Evolutionary conservation across 2,329 filamentous ascomycete genomes (phyloP).

Genomic region (Aplosporella prunicola): DNA sequence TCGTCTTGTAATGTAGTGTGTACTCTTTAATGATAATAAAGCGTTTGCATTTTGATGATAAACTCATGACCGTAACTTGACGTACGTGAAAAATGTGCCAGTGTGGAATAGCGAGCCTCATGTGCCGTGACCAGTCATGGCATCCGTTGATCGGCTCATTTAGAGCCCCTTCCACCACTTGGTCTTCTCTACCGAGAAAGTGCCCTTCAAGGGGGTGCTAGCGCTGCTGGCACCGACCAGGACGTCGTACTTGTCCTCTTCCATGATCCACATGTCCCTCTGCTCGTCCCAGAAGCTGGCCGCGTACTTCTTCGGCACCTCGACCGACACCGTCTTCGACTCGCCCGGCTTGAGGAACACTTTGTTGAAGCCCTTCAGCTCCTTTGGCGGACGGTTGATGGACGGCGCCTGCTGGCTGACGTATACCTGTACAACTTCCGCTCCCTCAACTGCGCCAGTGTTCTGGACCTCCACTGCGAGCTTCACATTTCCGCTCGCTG

Average conservation of each 20-base stretch:
- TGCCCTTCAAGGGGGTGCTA: constrained; percentile 40
- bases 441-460: constrained; percentile 40
- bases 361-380: constrained; percentile 59
- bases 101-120: no score
- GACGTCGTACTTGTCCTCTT: constrained; percentile 56
- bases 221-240: constrained; percentile 51
- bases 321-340: constrained; percentile 47
- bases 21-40: no score
- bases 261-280: constrained; percentile 54
- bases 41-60: no score
- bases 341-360: constrained; percentile 50
- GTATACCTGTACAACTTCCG: constrained; percentile 59
- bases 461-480: constrained; percentile 45
- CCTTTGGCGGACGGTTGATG: constrained; percentile 55
- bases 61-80: no score
- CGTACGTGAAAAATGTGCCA: no score
- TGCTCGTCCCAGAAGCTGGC: constrained; percentile 64
- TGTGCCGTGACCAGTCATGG: no score
- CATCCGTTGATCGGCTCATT: no score
- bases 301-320: constrained; percentile 53
- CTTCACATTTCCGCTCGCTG: background rate
- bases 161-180: constrained; percentile 60
- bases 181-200: constrained; percentile 51
- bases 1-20: background rate
- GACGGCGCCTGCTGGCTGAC: constrained; percentile 47